These are phyloP conservation scores for Acanthamoeba quina DNA, from an alignment of 208 protist species.

Conservation along the genomic window DNA sequence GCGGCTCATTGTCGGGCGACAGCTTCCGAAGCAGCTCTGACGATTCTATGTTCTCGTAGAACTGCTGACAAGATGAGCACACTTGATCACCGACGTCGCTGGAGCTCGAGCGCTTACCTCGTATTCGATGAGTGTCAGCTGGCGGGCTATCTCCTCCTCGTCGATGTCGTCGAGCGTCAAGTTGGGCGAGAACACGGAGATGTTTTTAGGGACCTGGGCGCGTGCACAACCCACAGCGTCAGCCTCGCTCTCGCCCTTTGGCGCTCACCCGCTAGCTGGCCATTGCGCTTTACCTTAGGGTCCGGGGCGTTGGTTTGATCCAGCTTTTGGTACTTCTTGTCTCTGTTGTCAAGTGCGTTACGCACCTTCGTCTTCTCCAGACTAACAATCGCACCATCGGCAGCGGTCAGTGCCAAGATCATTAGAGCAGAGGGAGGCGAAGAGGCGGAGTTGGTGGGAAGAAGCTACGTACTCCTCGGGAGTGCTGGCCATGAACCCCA, in stretches of 20 bases:
- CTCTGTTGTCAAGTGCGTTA: conserved; percentile 29
- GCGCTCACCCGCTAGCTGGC: no score
- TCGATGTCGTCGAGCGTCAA: conserved; percentile 79
- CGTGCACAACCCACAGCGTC: no score
- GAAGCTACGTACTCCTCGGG: background rate
- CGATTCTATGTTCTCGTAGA: background rate
- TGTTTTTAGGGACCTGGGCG: conserved; percentile 80
- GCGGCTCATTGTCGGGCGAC: background rate
- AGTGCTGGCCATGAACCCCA: background rate
- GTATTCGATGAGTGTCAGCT: conserved; percentile 84
- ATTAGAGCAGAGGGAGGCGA: background rate
- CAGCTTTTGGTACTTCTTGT: background rate
- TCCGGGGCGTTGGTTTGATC: background rate
- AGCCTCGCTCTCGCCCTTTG: no score
- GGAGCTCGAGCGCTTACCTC: conserved; percentile 15
- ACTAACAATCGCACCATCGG: background rate
- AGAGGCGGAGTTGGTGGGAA: background rate
- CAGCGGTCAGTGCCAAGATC: background rate
- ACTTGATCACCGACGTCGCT: no score
- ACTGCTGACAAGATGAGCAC: background rate
- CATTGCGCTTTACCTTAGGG: conserved; percentile 61
- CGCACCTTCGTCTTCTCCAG: background rate
- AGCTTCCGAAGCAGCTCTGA: conserved; percentile 20
- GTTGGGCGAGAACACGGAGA: conserved; percentile 76
- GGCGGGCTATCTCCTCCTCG: conserved; percentile 83